Conservation (phyloP, 305 asterid genomes). For the Fraxinus albicans region DNA sequence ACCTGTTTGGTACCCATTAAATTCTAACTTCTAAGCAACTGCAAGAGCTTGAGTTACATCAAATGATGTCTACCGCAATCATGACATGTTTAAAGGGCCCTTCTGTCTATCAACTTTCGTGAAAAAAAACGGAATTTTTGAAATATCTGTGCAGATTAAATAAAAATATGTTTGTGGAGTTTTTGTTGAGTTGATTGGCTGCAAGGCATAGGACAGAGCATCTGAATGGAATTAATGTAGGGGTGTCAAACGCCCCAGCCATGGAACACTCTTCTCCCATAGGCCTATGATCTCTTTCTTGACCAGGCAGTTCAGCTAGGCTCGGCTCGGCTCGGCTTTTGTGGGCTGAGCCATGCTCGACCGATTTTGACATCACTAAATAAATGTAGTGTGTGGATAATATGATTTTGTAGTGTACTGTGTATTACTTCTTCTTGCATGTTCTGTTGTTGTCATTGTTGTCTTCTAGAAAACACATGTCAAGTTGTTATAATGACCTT, state of each 20-base stretch:
- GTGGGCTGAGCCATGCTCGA: background rate
- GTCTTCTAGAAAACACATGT: slow-evolving; percentile 15
- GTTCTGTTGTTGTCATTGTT: slow-evolving; percentile 25
- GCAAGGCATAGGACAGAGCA: slow-evolving; percentile 8
- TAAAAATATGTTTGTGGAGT: slow-evolving; percentile 6
- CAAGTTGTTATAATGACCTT: background rate
- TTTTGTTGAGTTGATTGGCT: slow-evolving; percentile 10
- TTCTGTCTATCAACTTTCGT: slow-evolving; percentile 16
- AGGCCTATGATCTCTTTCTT: background rate
- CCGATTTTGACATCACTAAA: background rate
- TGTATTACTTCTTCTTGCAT: slow-evolving; percentile 24
- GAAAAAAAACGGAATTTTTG: slow-evolving; percentile 18
- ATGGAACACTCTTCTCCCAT: background rate
- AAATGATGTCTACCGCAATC: too few relatives aligned
- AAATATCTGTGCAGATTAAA: too few relatives aligned
- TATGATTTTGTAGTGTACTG: slow-evolving; percentile 6
- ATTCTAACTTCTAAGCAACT: slow-evolving; percentile 21
- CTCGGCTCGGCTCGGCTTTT: background rate
- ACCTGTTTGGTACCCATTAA: too few relatives aligned
- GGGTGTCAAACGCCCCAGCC: slow-evolving; percentile 4
- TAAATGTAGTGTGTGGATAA: background rate
- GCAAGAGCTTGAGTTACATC: slow-evolving; percentile 14
- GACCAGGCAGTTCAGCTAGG: background rate
- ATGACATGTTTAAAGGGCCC: slow-evolving; percentile 25
- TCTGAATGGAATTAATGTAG: slow-evolving; percentile 21